Conservation (phyloP, 257 asterid genomes). For the Solanum ahanhuiri region DNA sequence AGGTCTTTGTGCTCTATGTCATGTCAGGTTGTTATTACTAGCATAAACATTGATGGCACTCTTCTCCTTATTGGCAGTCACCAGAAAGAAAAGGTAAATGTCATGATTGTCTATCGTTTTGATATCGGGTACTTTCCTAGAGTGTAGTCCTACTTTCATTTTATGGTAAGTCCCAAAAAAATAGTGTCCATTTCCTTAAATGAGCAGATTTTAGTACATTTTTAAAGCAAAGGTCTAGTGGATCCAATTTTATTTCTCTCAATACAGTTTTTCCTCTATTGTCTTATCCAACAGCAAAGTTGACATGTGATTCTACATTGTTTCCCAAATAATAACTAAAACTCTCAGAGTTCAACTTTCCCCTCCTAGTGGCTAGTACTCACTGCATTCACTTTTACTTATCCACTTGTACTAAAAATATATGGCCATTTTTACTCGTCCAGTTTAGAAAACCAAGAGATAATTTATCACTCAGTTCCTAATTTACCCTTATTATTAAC, state of each 20-base stretch:
- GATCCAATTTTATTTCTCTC: neutral
- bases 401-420: neutral
- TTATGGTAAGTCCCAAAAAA: neutral
- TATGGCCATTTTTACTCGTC: neutral
- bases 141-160: neutral
- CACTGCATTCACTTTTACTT: neutral
- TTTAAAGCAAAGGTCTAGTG: neutral
- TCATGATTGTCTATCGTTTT: neutral
- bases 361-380: neutral
- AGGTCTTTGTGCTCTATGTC: conserved; percentile 12
- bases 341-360: neutral
- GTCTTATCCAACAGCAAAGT: neutral
- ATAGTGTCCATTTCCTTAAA: neutral
- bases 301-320: neutral
- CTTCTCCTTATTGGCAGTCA: conserved; percentile 93
- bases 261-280: neutral
- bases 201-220: neutral
- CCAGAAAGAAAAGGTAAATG: conserved; percentile 66
- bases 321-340: neutral
- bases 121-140: neutral
- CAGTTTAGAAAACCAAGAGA: neutral
- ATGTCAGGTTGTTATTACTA: conserved; percentile 93
- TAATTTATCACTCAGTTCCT: neutral
- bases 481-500: neutral
- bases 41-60: conserved; percentile 67